Evolutionary conservation across 2,329 filamentous ascomycete species (phyloP).

Genomic region (Phaeosphaeriaceae sp.): DNA sequence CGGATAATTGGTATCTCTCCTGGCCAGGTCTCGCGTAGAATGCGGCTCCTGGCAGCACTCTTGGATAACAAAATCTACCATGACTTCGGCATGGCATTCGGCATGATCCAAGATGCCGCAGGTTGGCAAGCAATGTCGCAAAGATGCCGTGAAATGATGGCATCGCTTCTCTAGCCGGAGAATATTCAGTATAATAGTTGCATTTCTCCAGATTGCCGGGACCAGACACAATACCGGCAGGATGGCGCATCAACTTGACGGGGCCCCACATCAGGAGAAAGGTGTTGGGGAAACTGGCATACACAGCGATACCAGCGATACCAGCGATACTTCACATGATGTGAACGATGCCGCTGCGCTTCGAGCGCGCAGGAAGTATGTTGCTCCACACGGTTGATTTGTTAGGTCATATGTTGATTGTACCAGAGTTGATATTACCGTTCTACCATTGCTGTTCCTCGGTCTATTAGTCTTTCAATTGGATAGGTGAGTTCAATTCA

Average conservation of each 20-base stretch:
- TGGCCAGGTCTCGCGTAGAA: not conserved
- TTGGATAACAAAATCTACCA: slow-evolving; percentile 1
- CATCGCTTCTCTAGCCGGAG: not conserved
- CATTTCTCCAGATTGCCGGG: not conserved
- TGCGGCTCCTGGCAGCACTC: not conserved
- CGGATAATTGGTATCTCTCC: not conserved
- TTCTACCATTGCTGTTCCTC: slow-evolving; percentile 58
- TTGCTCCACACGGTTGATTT: not conserved
- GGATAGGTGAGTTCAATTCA: slow-evolving; percentile 38
- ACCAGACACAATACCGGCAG: slow-evolving; percentile 1
- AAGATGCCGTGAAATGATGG: slow-evolving; percentile 1
- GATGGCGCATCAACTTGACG: not conserved
- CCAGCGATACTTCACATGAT: too few relatives aligned
- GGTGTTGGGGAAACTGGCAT: slow-evolving; percentile 1
- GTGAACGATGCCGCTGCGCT: slow-evolving; percentile 15
- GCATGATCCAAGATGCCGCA: slow-evolving; percentile 21
- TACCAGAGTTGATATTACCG: slow-evolving; percentile 54
- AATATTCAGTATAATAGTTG: not conserved
- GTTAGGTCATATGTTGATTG: not conserved
- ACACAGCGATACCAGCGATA: slow-evolving; percentile 18
- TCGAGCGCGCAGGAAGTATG: slow-evolving; percentile 29
- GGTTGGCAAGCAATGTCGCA: slow-evolving; percentile 6
- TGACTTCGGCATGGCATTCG: slow-evolving; percentile 18
- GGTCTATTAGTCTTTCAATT: slow-evolving; percentile 61
- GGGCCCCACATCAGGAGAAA: slow-evolving; percentile 13